phyloP scores from a whole-genome alignment of 106 monocot species.

The Dioscorea alata region DNA sequence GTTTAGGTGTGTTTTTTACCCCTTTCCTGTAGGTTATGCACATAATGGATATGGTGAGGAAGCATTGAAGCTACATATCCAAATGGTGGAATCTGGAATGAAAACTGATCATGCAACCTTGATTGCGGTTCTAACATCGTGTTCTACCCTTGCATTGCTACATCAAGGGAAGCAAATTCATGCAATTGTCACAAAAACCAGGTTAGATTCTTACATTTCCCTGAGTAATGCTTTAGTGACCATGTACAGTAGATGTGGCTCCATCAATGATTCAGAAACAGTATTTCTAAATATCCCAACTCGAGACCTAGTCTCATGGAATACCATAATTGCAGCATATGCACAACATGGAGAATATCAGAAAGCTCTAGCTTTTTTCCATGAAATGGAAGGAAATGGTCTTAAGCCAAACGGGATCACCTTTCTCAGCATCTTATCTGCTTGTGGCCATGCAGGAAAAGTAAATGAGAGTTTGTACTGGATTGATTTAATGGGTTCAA shows the following conservation, averaged over 20 bases:
- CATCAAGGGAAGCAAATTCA: constrained; percentile 64
- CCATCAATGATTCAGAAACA: constrained; percentile 40
- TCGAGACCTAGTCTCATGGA: constrained; percentile 61
- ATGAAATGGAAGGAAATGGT: constrained; percentile 44
- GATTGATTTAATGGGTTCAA: constrained; percentile 60
- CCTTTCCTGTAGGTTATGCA: constrained; percentile 52
- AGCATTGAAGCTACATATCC: constrained; percentile 45
- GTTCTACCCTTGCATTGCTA: constrained; percentile 60
- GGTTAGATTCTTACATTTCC: constrained; percentile 37
- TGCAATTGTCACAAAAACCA: constrained; percentile 45
- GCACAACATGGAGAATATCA: constrained; percentile 67
- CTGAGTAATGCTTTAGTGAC: constrained; percentile 68
- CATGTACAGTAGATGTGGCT: constrained; percentile 91
- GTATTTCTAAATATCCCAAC: constrained; percentile 27
- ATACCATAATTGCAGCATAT: constrained; percentile 75
- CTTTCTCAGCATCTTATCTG: constrained; percentile 69
- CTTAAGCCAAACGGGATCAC: constrained; percentile 58
- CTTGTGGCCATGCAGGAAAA: constrained; percentile 63
- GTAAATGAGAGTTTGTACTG: constrained; percentile 53
- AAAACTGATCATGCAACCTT: constrained; percentile 78
- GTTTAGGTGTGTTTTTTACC: background rate
- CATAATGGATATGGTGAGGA: constrained; percentile 59
- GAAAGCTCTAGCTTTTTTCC: constrained; percentile 45
- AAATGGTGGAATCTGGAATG: constrained; percentile 43
- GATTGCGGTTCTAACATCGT: constrained; percentile 50